phyloP scores from a whole-genome alignment of 306 rosid genomes.

The Lotus japonicus region DNA sequence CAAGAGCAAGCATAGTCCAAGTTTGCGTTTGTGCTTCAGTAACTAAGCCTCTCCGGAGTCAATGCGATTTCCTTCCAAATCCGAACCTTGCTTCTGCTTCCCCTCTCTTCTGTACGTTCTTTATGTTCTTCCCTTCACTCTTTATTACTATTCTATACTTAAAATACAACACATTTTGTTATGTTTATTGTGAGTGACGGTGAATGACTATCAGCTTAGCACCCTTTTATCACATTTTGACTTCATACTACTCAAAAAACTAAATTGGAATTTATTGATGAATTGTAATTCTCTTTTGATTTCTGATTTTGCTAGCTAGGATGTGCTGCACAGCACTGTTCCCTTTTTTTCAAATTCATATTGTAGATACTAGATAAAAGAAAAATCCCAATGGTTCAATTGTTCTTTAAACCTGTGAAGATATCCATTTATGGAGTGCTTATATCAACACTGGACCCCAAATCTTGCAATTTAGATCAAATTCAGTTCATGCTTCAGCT shows the following conservation, averaged over 20 bases:
- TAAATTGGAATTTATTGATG: no score
- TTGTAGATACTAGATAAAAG: no score
- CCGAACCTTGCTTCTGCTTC: background rate
- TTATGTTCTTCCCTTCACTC: background rate
- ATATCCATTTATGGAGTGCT: background rate
- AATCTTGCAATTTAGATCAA: background rate
- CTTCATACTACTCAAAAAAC: no score
- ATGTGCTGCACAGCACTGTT: no score
- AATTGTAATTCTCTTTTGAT: no score
- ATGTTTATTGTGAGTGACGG: no score
- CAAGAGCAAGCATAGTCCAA: background rate
- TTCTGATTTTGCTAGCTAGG: no score
- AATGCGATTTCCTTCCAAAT: slow-evolving; percentile 11
- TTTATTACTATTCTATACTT: background rate
- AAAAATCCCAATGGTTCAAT: background rate
- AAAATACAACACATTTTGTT: background rate
- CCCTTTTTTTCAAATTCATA: no score
- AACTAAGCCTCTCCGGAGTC: slow-evolving; percentile 1
- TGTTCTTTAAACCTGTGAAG: background rate
- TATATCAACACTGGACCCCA: no score
- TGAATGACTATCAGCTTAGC: no score
- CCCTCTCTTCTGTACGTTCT: slow-evolving; percentile 26
- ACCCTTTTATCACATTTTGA: no score
- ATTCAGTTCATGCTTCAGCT: background rate
- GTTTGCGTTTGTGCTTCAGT: background rate